phyloP scores from a whole-genome alignment of 1,139 yeast species.

The Blastobotrys aristatus region DNA sequence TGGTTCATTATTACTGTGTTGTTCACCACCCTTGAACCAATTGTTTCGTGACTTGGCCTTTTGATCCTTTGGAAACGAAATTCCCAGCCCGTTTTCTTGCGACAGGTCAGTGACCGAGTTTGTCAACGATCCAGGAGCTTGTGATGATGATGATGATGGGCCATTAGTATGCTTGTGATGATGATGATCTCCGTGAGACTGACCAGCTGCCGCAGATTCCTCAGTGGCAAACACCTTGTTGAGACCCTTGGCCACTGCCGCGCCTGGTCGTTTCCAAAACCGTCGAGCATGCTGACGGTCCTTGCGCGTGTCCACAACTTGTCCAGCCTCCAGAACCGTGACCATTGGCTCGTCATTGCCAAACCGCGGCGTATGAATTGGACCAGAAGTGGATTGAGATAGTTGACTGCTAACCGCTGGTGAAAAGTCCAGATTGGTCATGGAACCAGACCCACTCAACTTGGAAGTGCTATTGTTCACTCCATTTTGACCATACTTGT shows the following conservation, averaged over 20 bases:
- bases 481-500: slow-evolving; percentile 28
- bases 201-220: slow-evolving; percentile 18
- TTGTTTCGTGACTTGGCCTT: slow-evolving; percentile 11
- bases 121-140: slow-evolving; percentile 12
- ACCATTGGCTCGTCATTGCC: slow-evolving; percentile 30
- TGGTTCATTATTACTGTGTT: slow-evolving; percentile 8
- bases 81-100: slow-evolving; percentile 20
- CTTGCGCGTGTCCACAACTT: slow-evolving; percentile 22
- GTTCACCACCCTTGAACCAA: slow-evolving; percentile 17
- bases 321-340: slow-evolving; percentile 31
- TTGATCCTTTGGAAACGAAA: slow-evolving; percentile 18
- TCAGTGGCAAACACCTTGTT: slow-evolving; percentile 34
- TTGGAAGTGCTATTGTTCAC: background rate
- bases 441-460: slow-evolving; percentile 8
- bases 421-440: slow-evolving; percentile 9
- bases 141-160: background rate
- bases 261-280: slow-evolving; percentile 38
- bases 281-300: slow-evolving; percentile 26
- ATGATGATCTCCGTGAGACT: background rate
- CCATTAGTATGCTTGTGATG: slow-evolving; percentile 5
- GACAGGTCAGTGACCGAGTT: slow-evolving; percentile 19
- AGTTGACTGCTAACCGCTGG: background rate
- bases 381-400: slow-evolving; percentile 9
- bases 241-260: slow-evolving; percentile 37
- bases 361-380: background rate